Base-by-base conservation (phyloP, 2,329 filamentous ascomycete species). In the Colletotrichum sp. region DNA sequence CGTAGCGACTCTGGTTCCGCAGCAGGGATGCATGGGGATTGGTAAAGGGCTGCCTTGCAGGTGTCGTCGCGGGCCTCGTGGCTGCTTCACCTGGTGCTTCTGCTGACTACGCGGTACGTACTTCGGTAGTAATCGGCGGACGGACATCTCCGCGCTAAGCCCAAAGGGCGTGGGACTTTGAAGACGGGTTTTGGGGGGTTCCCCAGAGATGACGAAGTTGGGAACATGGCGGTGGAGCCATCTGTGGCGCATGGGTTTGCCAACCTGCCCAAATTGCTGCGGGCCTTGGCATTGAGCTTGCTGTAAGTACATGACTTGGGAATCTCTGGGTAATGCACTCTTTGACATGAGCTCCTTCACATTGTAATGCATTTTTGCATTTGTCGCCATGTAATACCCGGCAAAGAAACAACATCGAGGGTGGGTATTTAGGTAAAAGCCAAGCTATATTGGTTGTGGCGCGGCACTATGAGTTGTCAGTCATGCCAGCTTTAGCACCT, bases 121-220 rank as follows among this genome's bases (percentile, higher is more conserved):
- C 32, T 32, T 67, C 12, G 21, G 60, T 12, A 1, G 38, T 6
- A 48, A 48, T n/a, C 58, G 58, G 30, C 71, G 60, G 70, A 58
- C 67, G 26, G 66, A 58, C n/a, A 55, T 58, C 43, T 65, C 66
- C 26, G 67, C 72, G 72, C 72, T 74, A 74, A 72, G 58, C 66
- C 72, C 43, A 65, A 74, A 74, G 18, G 61, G 48, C 58, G 36
- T 24, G n/a, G 57, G 32, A 61, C 9, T 63, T 24, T 38, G 61
- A 16, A 32, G 48, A n/a, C 34, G 36, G 64, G 13, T 36, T 24
- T 36, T 24, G 60, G 69, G 67, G 24, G 48, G 34, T 74, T 74
- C 72, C 72, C 67, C 72, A 71, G 48, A 67, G 72, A 74, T 74
- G 72, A 74, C 72, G 72, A 71, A 66, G 72, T 38, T 66, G 67